phyloP scores from a whole-genome alignment of 768 basidiomycete genomes.

The Leccinellum albellum region DNA sequence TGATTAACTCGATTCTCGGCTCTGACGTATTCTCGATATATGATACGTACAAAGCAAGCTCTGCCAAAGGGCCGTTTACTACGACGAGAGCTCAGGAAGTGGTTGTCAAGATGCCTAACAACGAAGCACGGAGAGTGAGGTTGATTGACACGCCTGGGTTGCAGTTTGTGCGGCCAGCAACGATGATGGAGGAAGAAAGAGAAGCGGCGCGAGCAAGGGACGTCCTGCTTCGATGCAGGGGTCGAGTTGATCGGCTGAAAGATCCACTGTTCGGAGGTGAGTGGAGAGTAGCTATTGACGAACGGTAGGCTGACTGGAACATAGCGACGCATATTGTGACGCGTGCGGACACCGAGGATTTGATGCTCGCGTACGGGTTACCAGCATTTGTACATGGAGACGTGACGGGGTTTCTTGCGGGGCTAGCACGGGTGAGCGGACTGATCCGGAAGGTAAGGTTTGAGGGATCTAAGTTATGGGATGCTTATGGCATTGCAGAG shows the following conservation, averaged over 20 bases:
- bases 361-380: constrained; percentile 85
- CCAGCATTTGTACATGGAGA: constrained; percentile 75
- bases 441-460: constrained; percentile 70
- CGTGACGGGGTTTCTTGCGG: constrained; percentile 66
- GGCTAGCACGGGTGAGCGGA: constrained; percentile 69
- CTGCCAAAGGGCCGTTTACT: constrained; percentile 54
- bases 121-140: constrained; percentile 40
- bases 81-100: constrained; percentile 73
- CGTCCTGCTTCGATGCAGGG: constrained; percentile 73
- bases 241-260: constrained; percentile 81
- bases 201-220: constrained; percentile 49
- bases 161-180: constrained; percentile 40
- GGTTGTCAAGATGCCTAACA: constrained; percentile 43
- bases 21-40: constrained; percentile 56
- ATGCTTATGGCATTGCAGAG: constrained; percentile 41
- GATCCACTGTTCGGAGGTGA: constrained; percentile 68
- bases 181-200: constrained; percentile 29
- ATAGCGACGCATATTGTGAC: constrained; percentile 66
- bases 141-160: constrained; percentile 91
- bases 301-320: constrained; percentile 12
- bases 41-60: constrained; percentile 39
- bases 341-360: constrained; percentile 69
- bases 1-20: constrained; percentile 73
- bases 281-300: constrained; percentile 25
- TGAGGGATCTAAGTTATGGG: neutral